A percentile compares a stretch with the other conserved stretches of the same genome.
These are phyloP conservation scores for Paracoccidioides brasiliensis DNA, from an alignment of 2,329 filamentous ascomycete genomes.

Conservation along the genomic window DNA sequence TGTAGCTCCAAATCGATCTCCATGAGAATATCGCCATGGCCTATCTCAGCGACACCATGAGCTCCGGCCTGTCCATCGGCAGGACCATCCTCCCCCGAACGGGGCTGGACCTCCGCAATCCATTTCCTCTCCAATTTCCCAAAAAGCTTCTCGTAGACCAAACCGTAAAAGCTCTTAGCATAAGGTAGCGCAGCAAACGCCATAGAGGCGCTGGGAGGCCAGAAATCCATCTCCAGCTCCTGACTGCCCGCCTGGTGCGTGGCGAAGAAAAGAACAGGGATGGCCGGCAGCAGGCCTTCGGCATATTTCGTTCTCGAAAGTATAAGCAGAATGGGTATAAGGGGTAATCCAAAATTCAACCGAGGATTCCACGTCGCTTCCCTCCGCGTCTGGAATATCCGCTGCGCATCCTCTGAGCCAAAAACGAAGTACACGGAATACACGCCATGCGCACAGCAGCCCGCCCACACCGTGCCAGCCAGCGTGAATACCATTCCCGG, in stretches of 20 bases:
- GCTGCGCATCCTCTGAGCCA: conserved; percentile 46
- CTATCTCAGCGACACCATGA: conserved; percentile 20
- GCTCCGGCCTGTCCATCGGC: conserved; percentile 19
- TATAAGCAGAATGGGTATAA: conserved; percentile 55
- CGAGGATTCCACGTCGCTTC: conserved; percentile 33
- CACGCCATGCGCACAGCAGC: conserved; percentile 45
- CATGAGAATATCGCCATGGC: conserved; percentile 33
- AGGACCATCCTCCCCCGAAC: conserved; percentile 28
- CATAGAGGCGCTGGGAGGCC: conserved; percentile 54
- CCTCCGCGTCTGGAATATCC: conserved; percentile 36
- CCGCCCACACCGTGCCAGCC: conserved; percentile 37
- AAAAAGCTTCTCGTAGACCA: conserved; percentile 48
- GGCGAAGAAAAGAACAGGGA: conserved; percentile 45
- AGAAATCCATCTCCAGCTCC: conserved; percentile 42
- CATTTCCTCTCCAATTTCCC: conserved; percentile 45
- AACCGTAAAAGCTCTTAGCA: conserved; percentile 49
- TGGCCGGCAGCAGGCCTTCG: conserved; percentile 49
- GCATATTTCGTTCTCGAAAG: conserved; percentile 52
- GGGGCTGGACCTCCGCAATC: conserved; percentile 50
- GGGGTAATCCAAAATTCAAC: conserved; percentile 47
- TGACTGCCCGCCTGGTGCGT: conserved; percentile 30
- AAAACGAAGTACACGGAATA: conserved; percentile 54
- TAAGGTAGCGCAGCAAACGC: conserved; percentile 55
- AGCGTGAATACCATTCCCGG: conserved; percentile 47
- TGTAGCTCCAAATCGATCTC: conserved; percentile 40